Evolutionary conservation across 306 rosid species (phyloP).

Genomic region (Spatholobus suberectus): DNA sequence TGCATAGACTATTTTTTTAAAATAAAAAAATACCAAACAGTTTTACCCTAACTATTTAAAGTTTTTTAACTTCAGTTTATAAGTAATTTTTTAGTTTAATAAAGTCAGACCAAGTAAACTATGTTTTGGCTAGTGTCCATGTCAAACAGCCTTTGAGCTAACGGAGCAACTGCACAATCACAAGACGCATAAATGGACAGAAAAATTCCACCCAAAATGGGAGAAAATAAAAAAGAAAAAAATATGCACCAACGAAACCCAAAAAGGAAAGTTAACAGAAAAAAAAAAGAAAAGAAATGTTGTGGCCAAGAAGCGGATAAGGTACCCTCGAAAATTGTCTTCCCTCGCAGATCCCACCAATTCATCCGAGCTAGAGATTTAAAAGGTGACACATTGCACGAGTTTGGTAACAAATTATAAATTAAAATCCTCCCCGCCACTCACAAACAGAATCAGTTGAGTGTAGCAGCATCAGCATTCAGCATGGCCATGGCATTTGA

Average conservation of each 20-base stretch:
- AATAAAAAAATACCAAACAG: not conserved
- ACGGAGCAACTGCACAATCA: not conserved
- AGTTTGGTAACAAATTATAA: not conserved
- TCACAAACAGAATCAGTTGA: conserved; percentile 28
- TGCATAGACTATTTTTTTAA: too few relatives aligned
- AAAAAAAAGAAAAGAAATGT: not conserved
- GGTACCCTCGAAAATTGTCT: conserved; percentile 19
- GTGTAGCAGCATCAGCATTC: not conserved
- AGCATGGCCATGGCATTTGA: conserved; percentile 49
- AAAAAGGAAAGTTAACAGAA: not conserved
- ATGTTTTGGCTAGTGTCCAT: not conserved
- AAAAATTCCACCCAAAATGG: not conserved
- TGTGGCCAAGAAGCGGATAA: conserved; percentile 50
- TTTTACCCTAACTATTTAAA: not conserved
- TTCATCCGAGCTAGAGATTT: conserved; percentile 7
- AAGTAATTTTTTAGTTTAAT: not conserved
- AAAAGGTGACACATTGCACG: conserved; percentile 12
- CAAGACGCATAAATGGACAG: conserved; percentile 7
- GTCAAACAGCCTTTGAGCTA: not conserved
- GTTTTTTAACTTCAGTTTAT: too few relatives aligned
- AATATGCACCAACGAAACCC: not conserved
- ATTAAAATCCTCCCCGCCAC: conserved; percentile 49
- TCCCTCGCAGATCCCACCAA: not conserved
- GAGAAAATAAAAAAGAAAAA: not conserved
- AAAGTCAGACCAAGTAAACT: not conserved